Evolutionary conservation across 495 filamentous ascomycete genomes (phyloP), one percentile per base, ranked within the genome.

Genomic region (Talaromyces stipitatus): DNA sequence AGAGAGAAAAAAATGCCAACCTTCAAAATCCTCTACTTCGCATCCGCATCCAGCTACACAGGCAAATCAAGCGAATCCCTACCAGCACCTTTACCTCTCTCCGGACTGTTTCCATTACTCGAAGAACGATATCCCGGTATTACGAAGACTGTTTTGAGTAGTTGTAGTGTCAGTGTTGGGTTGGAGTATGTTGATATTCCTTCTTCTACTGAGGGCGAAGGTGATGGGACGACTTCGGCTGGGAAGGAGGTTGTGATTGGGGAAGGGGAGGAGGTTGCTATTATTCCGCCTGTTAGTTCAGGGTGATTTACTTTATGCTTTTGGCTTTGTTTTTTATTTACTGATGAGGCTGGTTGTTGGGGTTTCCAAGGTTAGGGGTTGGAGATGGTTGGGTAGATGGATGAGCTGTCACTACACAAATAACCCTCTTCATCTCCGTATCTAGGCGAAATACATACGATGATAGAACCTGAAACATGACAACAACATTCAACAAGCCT

Each of bases 231-330:
- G 6, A 66, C 68, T 0, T 65, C 68, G 30, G 62, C 55, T 50
- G 57, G 43, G 6, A 33, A 56, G 2, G 63, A 70, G 5, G 67
- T 85, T 43, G 89, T 98, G 56, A 66, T 98, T 58, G 64, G 85
- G 56, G 82, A 78, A 20, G 92, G 91, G 16, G 89, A 94, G 62
- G 94, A 98, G 71, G 90, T 97, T 46, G 95, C 87, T 10, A 86
- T 98, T 46, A 97, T 98, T 59, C 94, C 94, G 28, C 94, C 94
- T n/a, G 94, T 97, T 51, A 97, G 94, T 77, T 78, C 74, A 45
- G 74, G 74, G 22, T 78, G 61, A 66, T 50, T 27, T 16, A 43
- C 54, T 50, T n/a, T n/a, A n/a, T n/a, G n/a, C n/a, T n/a, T n/a
- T n/a, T n/a, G n/a, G n/a, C n/a, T n/a, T n/a, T n/a, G n/a, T n/a